A percentile compares a stretch with the other conserved stretches of the same genome.
Conservation (phyloP, 2,329 filamentous ascomycete genomes). For the Calonectria pseudoturangicola region DNA sequence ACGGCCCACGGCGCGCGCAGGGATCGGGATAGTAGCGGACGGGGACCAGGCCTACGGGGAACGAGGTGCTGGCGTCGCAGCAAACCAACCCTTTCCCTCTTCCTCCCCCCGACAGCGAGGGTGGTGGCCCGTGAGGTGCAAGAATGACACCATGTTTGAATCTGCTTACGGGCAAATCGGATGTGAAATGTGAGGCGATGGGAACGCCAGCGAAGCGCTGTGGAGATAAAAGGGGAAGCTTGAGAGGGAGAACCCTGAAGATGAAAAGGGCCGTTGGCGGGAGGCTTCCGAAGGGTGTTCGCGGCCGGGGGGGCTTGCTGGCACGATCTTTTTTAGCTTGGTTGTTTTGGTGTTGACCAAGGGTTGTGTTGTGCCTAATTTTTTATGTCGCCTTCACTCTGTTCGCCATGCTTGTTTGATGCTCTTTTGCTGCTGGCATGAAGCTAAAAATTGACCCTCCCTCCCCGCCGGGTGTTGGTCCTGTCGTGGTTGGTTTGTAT, state of each 20-base stretch:
- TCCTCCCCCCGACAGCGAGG: background rate
- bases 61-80: conserved; percentile 30
- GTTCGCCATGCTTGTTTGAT: background rate
- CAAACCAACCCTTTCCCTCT: background rate
- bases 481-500: conserved; percentile 14
- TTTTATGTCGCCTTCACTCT: background rate
- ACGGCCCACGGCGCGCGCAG: conserved; percentile 1
- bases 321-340: conserved; percentile 27
- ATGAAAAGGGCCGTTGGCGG: conserved; percentile 31
- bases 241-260: conserved; percentile 26
- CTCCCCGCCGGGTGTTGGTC: background rate
- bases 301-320: conserved; percentile 46
- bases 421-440: background rate
- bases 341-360: conserved; percentile 7
- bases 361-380: background rate
- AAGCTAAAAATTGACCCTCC: conserved; percentile 8
- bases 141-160: conserved; percentile 27
- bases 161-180: conserved; percentile 19
- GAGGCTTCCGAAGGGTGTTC: conserved; percentile 52
- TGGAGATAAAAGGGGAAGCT: conserved; percentile 33
- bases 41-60: conserved; percentile 35
- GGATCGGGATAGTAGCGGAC: background rate
- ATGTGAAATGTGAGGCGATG: conserved; percentile 36
- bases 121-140: background rate
- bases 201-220: conserved; percentile 28